These are phyloP conservation scores for Geotrichum macrosporum DNA, from an alignment of 1,139 yeast species.

Conservation along the genomic window DNA sequence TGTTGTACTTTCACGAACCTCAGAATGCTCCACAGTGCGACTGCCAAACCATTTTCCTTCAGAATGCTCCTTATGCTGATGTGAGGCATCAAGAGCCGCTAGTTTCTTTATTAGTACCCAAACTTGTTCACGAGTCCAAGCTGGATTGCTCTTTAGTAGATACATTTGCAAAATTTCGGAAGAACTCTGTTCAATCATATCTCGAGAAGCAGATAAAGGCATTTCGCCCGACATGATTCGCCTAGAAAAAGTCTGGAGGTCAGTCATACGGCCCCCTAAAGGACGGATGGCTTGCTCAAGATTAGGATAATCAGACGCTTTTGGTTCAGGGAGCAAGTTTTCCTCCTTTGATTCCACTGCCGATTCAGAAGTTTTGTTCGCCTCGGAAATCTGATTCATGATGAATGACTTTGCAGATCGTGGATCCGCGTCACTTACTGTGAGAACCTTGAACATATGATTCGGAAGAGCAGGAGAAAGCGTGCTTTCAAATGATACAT, in stretches of 20 bases:
- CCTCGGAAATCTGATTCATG: constrained; percentile 47
- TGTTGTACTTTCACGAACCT: not conserved
- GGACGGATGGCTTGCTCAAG: constrained; percentile 63
- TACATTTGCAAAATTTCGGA: constrained; percentile 85
- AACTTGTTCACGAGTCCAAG: constrained; percentile 75
- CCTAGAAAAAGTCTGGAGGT: constrained; percentile 82
- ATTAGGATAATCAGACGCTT: constrained; percentile 18
- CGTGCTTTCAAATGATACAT: constrained; percentile 68
- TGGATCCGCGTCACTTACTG: constrained; percentile 76
- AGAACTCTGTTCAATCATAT: constrained; percentile 78
- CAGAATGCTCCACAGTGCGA: not conserved
- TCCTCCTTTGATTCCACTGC: constrained; percentile 11
- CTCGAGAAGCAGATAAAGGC: constrained; percentile 68
- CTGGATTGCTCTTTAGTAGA: constrained; percentile 48
- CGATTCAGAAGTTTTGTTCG: constrained; percentile 17
- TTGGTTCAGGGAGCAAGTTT: constrained; percentile 17
- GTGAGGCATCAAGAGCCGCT: constrained; percentile 34
- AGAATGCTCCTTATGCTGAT: not conserved
- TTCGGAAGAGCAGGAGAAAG: constrained; percentile 69
- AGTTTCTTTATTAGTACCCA: constrained; percentile 76
- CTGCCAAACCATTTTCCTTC: constrained; percentile 3
- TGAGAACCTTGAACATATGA: constrained; percentile 72
- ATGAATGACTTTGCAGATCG: constrained; percentile 70
- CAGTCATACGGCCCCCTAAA: constrained; percentile 92
- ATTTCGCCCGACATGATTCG: constrained; percentile 83